Conservation (phyloP, 768 basidiomycete genomes). For the Russula earlei region DNA sequence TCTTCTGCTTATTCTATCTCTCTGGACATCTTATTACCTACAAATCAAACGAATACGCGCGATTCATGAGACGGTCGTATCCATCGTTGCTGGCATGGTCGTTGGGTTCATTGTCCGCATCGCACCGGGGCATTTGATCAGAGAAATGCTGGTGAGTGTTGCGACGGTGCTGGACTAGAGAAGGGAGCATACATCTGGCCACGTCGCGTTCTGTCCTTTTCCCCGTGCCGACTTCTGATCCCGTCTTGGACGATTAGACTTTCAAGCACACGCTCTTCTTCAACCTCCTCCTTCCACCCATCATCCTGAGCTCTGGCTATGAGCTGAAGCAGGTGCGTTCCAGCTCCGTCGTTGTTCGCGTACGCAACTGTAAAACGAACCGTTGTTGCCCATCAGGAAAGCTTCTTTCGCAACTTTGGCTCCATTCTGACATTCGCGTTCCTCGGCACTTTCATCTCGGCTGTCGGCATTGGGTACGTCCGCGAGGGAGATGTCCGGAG, state of each 20-base stretch:
- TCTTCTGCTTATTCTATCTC: slow-evolving; percentile 83
- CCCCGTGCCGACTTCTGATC: not conserved
- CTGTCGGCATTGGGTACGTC: slow-evolving; percentile 89
- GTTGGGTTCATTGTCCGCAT: slow-evolving; percentile 88
- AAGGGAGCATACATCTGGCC: not conserved
- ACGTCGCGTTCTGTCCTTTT: not conserved
- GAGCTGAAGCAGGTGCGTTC: slow-evolving; percentile 83
- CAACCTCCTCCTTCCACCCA: slow-evolving; percentile 95
- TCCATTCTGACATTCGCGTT: slow-evolving; percentile 94
- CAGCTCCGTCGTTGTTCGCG: not conserved
- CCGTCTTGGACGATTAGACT: slow-evolving; percentile 50
- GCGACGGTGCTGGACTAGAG: not conserved
- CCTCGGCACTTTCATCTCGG: slow-evolving; percentile 90
- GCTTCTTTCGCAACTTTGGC: slow-evolving; percentile 97
- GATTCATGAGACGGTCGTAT: slow-evolving; percentile 92
- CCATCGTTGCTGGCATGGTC: slow-evolving; percentile 92
- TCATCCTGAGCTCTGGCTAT: slow-evolving; percentile 96
- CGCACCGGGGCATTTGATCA: slow-evolving; percentile 86
- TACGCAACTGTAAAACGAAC: not conserved
- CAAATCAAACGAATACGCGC: slow-evolving; percentile 94
- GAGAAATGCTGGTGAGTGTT: slow-evolving; percentile 88
- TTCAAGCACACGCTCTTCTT: slow-evolving; percentile 97
- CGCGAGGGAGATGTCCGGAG: not conserved
- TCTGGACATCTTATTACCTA: slow-evolving; percentile 95
- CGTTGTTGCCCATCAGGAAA: slow-evolving; percentile 49